A percentile compares a stretch with the other conserved stretches of the same genome.
Evolutionary conservation across 495 filamentous ascomycete genomes (phyloP).

Genomic region (Niebla homalea): DNA sequence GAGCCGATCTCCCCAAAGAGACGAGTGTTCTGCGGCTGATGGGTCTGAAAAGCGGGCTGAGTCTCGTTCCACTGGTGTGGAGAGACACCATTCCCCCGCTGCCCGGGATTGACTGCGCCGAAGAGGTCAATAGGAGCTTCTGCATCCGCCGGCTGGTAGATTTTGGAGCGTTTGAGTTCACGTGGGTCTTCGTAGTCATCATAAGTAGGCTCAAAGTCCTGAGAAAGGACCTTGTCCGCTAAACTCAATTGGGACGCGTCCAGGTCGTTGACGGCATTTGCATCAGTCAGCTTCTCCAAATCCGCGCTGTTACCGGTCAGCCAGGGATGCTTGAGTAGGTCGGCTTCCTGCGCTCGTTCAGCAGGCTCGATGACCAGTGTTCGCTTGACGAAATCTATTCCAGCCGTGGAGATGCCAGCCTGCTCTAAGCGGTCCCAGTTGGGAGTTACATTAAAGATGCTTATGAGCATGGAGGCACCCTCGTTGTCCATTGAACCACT

Average conservation of each 20-base stretch:
- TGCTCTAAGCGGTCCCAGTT: conserved; percentile 45
- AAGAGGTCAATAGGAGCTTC: conserved; percentile 1
- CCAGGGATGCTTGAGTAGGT: conserved; percentile 58
- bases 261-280: conserved; percentile 38
- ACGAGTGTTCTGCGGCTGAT: conserved; percentile 23
- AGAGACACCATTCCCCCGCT: background rate
- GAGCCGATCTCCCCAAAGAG: conserved; percentile 72
- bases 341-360: conserved; percentile 47
- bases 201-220: conserved; percentile 27
- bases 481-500: conserved; percentile 46
- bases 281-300: conserved; percentile 34
- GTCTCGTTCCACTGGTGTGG: background rate
- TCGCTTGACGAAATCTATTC: conserved; percentile 56
- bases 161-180: conserved; percentile 28
- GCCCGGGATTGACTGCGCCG: conserved; percentile 1
- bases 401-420: conserved; percentile 44
- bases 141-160: conserved; percentile 1
- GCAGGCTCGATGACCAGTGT: conserved; percentile 66
- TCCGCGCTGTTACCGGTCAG: conserved; percentile 21
- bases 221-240: conserved; percentile 24
- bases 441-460: conserved; percentile 62
- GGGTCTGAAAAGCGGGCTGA: background rate
- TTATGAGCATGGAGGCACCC: conserved; percentile 56
- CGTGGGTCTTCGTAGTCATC: conserved; percentile 23
- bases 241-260: conserved; percentile 61